Base-by-base conservation (phyloP, 441 rosid species). In the Gossypium lobatum region DNA sequence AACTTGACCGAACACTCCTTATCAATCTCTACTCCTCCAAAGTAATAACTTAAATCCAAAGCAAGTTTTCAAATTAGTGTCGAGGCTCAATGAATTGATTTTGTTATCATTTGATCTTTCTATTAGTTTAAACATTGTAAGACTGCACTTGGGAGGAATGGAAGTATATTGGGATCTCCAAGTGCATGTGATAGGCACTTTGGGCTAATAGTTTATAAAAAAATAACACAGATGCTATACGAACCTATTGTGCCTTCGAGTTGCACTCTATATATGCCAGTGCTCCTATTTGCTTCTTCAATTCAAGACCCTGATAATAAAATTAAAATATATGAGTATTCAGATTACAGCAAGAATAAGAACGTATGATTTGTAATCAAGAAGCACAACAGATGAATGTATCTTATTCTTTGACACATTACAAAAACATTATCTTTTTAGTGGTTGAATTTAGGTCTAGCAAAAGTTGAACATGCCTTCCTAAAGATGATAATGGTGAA, bases 221-320 rank as follows among this genome's bases (percentile, higher is more conserved):
- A 69, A 5, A 31, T 4, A 28, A 34, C 6, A 16, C 0, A 28
- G 34, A 67, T 2, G 21, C 5, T 34, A 57, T 53, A 71, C 81
- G 26, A 71, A 92, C 97, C 91, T 80, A 81, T 73, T 92, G 95
- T 62, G 91, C 86, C 83, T 31, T 31, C 1, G 1, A 31, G 37
- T 31, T 31, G 37, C 37, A 31, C 37, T 31, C 37, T 31, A 5
- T 31, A 5, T 31, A 5, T 31, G 7, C 37, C 7, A 31, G 7
- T 31, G 37, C 37, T 31, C 37, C 7, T 31, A 31, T 31, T 31
- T 31, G 0, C 37, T 31, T 31, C 37, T 31, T 31, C 7, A 31
- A 31, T 31, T 90, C 92, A 74, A 85, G 85, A 58, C 97, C 97
- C 93, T 91, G 79, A 2, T 65, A 73, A 75, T 67, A 65, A 18